Conservation (phyloP, 2,329 filamentous ascomycete genomes). For the Cryphonectria carpinicola region DNA sequence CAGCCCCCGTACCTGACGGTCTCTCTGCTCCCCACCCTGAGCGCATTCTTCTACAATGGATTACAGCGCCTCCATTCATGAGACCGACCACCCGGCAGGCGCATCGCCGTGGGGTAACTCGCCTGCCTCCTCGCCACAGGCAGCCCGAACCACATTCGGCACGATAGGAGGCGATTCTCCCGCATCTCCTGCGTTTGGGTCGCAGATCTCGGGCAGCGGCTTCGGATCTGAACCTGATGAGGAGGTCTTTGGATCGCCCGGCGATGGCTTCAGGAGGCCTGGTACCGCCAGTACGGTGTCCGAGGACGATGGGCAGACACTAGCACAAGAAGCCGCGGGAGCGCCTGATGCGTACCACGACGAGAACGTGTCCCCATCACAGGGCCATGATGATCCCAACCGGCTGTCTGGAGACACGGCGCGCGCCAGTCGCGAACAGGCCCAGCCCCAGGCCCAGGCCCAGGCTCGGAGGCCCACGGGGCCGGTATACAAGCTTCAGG, state of each 20-base stretch:
- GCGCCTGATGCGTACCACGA: constrained; percentile 19
- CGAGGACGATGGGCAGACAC: constrained; percentile 45
- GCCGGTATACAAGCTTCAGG: constrained; percentile 83
- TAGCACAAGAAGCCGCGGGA: constrained; percentile 38
- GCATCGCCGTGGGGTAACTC: constrained; percentile 62
- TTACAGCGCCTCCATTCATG: constrained; percentile 60
- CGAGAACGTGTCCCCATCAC: constrained; percentile 25
- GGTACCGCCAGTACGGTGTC: constrained; percentile 52
- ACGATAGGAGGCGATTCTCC: constrained; percentile 45
- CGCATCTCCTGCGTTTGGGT: constrained; percentile 43
- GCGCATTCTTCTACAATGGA: constrained; percentile 49
- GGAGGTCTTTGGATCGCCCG: constrained; percentile 41
- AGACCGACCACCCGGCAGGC: constrained; percentile 56
- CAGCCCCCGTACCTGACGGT: neutral
- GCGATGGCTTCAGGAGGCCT: constrained; percentile 49
- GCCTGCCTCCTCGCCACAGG: constrained; percentile 54
- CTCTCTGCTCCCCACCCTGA: neutral
- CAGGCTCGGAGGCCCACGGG: constrained; percentile 62
- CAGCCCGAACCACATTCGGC: constrained; percentile 49
- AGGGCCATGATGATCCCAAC: constrained; percentile 30
- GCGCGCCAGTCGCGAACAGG: constrained; percentile 39
- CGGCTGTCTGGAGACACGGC: constrained; percentile 34
- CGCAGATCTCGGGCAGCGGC: constrained; percentile 48
- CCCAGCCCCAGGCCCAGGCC: constrained; percentile 51
- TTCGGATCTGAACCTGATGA: constrained; percentile 43